These are phyloP conservation scores for Penicillium roqueforti DNA, from an alignment of 495 filamentous ascomycete species.

Conservation along the genomic window DNA sequence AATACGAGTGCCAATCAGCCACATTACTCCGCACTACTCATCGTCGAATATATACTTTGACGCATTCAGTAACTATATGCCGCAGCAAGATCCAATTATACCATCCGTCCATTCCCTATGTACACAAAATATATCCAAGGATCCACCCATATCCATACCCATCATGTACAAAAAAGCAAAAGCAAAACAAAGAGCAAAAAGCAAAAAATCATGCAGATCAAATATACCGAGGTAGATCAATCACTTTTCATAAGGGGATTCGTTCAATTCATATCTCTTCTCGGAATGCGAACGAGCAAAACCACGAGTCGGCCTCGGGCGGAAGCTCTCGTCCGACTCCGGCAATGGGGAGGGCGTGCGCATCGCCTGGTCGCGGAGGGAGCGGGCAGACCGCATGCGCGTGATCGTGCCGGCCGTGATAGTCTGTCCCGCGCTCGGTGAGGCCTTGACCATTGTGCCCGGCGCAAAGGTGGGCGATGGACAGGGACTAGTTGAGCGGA, in stretches of 20 bases:
- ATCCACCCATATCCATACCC: no score
- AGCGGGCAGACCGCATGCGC: slow-evolving; percentile 64
- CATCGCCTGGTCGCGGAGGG: slow-evolving; percentile 37
- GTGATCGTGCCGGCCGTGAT: slow-evolving; percentile 58
- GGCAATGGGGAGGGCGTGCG: slow-evolving; percentile 25
- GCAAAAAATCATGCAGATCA: background rate
- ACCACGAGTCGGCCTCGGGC: slow-evolving; percentile 3
- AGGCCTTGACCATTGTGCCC: slow-evolving; percentile 66
- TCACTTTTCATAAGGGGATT: slow-evolving; percentile 30
- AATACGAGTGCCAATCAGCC: background rate
- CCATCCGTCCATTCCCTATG: background rate
- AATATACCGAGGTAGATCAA: background rate
- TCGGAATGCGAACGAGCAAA: slow-evolving; percentile 25
- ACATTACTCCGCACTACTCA: background rate
- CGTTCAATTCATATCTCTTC: slow-evolving; percentile 30
- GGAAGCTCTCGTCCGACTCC: background rate
- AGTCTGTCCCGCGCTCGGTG: slow-evolving; percentile 63
- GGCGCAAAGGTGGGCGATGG: slow-evolving; percentile 64
- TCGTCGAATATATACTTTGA: background rate
- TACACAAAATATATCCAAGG: background rate
- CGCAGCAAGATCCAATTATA: background rate
- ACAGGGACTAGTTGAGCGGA: slow-evolving; percentile 68
- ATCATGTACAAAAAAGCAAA: background rate
- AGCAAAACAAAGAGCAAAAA: background rate
- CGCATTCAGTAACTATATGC: background rate